Percentiles rank a stretch among this genome's conserved stretches.
Conservation (phyloP, 192 early-diverging fungal genomes). For the Linnemannia exigua region DNA sequence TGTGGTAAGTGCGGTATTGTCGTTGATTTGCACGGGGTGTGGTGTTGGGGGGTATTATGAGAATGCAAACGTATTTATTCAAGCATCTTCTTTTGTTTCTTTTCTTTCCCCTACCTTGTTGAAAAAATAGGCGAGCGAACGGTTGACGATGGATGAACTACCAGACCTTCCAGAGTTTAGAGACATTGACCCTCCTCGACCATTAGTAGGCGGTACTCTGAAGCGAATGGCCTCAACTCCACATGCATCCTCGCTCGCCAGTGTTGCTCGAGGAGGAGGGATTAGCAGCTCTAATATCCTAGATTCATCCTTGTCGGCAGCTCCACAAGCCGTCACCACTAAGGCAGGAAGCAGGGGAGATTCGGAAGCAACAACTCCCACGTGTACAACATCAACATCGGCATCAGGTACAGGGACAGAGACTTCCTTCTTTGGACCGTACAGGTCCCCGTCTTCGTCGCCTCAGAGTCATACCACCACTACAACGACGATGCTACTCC, state of each 20-base stretch:
- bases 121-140: conserved; percentile 34
- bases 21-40: background rate
- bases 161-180: conserved; percentile 52
- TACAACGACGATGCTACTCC: background rate
- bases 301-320: no score
- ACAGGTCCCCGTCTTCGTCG: conserved; percentile 38
- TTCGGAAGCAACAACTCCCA: background rate
- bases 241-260: background rate
- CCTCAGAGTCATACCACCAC: conserved; percentile 7
- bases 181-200: conserved; percentile 7
- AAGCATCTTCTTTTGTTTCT: no score
- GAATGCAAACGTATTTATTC: background rate
- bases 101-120: background rate
- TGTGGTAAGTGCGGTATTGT: conserved; percentile 34
- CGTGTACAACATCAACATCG: background rate
- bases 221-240: conserved; percentile 49
- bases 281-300: background rate
- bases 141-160: conserved; percentile 48
- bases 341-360: background rate
- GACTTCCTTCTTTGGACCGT: conserved; percentile 33
- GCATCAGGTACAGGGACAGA: no score
- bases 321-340: no score
- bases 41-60: background rate
- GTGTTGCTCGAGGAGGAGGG: background rate
- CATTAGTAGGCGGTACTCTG: conserved; percentile 9